A percentile compares a stretch with the other conserved stretches of the same genome.
These are phyloP conservation scores for Biancaea sappan DNA, from an alignment of 306 rosid genomes.

Conservation along the genomic window DNA sequence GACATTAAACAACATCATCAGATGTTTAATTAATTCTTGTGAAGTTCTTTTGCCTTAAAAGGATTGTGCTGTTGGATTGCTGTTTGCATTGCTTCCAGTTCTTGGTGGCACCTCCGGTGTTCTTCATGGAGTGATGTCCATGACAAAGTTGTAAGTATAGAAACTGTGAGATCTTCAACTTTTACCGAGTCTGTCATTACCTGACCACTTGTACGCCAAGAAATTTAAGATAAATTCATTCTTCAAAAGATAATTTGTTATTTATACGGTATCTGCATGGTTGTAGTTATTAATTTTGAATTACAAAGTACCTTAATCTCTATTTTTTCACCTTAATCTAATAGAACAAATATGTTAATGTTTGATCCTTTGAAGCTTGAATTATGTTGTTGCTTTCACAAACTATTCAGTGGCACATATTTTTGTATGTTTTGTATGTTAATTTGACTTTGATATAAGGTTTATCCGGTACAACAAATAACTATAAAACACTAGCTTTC, in stretches of 20 bases:
- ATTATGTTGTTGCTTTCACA: neutral
- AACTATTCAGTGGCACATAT: neutral
- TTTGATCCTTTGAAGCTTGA: neutral
- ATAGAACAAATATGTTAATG: neutral
- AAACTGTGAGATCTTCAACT: conserved; percentile 59
- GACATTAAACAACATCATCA: conserved; percentile 21
- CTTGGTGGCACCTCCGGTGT: conserved; percentile 95
- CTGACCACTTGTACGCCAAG: conserved; percentile 9
- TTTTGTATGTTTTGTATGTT: conserved; percentile 10
- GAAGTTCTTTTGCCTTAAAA: conserved; percentile 45
- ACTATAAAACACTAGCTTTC: neutral
- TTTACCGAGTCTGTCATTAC: conserved; percentile 44
- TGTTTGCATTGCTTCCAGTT: conserved; percentile 97
- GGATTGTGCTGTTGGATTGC: conserved; percentile 99
- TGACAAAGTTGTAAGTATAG: conserved; percentile 81
- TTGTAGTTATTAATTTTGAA: neutral
- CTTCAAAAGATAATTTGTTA: neutral
- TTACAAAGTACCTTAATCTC: neutral
- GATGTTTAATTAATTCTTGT: conserved; percentile 35
- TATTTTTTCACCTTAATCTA: neutral
- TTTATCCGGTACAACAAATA: neutral
- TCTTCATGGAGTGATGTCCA: conserved; percentile 90
- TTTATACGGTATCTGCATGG: neutral
- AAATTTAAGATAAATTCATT: conserved; percentile 19
- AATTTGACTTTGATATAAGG: neutral